phyloP scores from a whole-genome alignment of 2,329 filamentous ascomycete species.

The Truncatella angustata region DNA sequence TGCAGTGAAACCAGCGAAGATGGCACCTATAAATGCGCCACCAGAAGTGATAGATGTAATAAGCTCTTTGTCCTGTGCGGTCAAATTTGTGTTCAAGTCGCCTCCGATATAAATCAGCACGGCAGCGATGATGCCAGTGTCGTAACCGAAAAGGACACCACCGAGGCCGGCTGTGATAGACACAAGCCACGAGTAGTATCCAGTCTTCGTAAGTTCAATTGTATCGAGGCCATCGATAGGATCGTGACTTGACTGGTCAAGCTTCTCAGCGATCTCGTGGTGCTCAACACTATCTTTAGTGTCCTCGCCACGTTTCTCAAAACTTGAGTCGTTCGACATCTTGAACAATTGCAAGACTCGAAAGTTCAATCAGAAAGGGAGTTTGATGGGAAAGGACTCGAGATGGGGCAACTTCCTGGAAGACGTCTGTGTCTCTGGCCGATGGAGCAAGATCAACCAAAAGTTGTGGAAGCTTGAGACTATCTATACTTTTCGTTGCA shows the following conservation, averaged over 20 bases:
- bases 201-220: slow-evolving; percentile 4
- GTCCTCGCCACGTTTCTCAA: neutral
- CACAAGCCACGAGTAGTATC: slow-evolving; percentile 6
- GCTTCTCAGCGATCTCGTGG: neutral
- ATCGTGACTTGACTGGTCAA: neutral
- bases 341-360: neutral
- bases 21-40: slow-evolving; percentile 43
- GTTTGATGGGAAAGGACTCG: neutral
- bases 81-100: slow-evolving; percentile 34
- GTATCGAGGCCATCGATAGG: neutral
- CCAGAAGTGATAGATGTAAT: slow-evolving; percentile 21
- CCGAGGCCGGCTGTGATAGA: slow-evolving; percentile 5
- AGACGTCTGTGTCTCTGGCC: neutral
- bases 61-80: slow-evolving; percentile 39
- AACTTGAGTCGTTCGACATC: neutral
- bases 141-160: slow-evolving; percentile 7
- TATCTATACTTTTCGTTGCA: slow-evolving; percentile 1
- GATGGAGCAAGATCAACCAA: neutral
- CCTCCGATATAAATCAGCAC: slow-evolving; percentile 38
- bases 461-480: neutral
- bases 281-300: neutral
- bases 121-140: slow-evolving; percentile 19
- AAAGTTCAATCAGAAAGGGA: neutral
- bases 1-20: slow-evolving; percentile 33
- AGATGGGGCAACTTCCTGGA: neutral